Base-by-base conservation (phyloP, 495 filamentous ascomycete species). In the Diplogelasinospora grovesii region DNA sequence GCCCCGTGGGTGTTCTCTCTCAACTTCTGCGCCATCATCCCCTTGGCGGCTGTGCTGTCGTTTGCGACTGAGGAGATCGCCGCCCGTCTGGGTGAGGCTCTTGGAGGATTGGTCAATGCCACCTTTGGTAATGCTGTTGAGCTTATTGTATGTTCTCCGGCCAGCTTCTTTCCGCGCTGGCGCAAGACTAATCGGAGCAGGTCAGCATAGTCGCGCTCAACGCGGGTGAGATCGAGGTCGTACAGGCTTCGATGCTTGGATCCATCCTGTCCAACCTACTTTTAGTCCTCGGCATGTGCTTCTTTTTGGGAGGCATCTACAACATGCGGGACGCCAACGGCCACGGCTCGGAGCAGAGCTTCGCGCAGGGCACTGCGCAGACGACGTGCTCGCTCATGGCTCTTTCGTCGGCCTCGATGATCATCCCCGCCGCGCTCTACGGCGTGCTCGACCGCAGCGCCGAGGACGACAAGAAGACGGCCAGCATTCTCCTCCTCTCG, bases 81-180 rank as follows among this genome's bases (percentile, higher is more conserved):
- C 5, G 72, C 74, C 8, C 82, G 83, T 35, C 72, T 96, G 43
- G 92, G 92, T 13, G 83, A 96, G 61, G 90, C 92, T 0, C 58
- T 97, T 23, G 92, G 92, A 27, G 92, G 92, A 1, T 64, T 98
- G 50, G 75, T 96, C 57, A 98, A 98, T 70, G 92, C 92, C 19
- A 93, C 86, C 5, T 95, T 95, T 66, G 92, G 92, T 27, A 98
- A 98, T 71, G 92, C 92, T 0, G 90, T 96, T n/a, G 92, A 98
- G 54, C 64, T 97, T 52, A 98, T 98, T 69, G 92, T 95, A 70
- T 54, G 84, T 57, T 5, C 18, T 48, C 48, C 42, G 47, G 22
- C 38, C 27, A 15, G 47, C 23, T 24, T 39, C 28, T 8, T 37
- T 49, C 48, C 27, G 25, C 21, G 37, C n/a, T 33, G 9, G 22